Conservation (phyloP, 164 flowering plant genomes). For the Protea cynaroides region DNA sequence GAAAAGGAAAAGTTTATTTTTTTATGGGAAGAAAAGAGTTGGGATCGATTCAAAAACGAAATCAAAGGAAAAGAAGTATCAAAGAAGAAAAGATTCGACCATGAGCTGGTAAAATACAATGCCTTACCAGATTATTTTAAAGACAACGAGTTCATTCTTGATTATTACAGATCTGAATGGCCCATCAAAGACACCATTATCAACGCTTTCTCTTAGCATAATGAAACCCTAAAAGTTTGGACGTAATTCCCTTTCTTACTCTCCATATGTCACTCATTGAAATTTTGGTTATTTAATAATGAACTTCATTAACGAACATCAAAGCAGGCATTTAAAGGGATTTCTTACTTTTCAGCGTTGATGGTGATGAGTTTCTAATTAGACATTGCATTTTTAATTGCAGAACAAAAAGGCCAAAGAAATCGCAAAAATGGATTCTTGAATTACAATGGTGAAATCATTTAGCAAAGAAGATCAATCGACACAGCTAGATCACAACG, state of each 20-base stretch:
- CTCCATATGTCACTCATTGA: too few species aligned
- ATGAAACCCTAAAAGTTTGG: slow-evolving; percentile 93
- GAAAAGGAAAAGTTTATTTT: neutral
- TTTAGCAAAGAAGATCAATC: too few species aligned
- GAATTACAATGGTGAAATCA: too few species aligned
- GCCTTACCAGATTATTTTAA: slow-evolving; percentile 75
- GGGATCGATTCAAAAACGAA: neutral
- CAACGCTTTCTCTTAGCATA: slow-evolving; percentile 78
- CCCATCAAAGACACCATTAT: slow-evolving; percentile 62
- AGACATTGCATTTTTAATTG: too few species aligned
- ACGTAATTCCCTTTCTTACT: slow-evolving; percentile 72
- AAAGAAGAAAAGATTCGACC: slow-evolving; percentile 23
- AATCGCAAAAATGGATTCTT: too few species aligned
- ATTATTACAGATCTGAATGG: slow-evolving; percentile 85
- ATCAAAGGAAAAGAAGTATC: too few species aligned
- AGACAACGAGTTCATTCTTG: slow-evolving; percentile 80
- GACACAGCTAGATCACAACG: too few species aligned
- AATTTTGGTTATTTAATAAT: too few species aligned
- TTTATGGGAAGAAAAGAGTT: neutral
- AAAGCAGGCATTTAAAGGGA: slow-evolving; percentile 76
- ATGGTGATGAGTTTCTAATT: slow-evolving; percentile 49
- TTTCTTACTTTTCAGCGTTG: slow-evolving; percentile 57
- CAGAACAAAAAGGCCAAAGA: too few species aligned
- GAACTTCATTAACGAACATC: neutral
- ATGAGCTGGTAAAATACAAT: slow-evolving; percentile 57